phyloP scores from a whole-genome alignment of 1,284 basidiomycete species.

The Ganoderma sp. region DNA sequence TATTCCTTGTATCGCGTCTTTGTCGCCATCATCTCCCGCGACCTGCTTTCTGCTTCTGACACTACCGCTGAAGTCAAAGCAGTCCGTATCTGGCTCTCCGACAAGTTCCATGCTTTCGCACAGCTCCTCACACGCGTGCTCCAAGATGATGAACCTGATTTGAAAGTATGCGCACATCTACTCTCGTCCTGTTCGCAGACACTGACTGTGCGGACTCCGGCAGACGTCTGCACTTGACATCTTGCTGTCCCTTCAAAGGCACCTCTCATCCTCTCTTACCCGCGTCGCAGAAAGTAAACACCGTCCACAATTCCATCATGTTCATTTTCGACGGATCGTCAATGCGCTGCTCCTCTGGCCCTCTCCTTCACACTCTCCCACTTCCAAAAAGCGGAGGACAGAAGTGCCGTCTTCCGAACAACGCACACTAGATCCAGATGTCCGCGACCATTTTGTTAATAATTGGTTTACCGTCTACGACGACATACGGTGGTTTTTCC shows the following conservation, averaged over 20 bases:
- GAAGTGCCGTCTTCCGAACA: slow-evolving; percentile 33
- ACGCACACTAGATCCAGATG: slow-evolving; percentile 58
- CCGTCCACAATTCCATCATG: slow-evolving; percentile 69
- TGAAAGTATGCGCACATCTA: slow-evolving; percentile 55
- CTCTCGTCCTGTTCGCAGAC: no score
- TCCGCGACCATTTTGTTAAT: slow-evolving; percentile 67
- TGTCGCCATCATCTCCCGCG: slow-evolving; percentile 65
- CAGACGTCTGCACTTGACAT: slow-evolving; percentile 81
- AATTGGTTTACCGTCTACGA: slow-evolving; percentile 83
- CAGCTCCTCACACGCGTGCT: slow-evolving; percentile 72
- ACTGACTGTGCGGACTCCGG: slow-evolving; percentile 13
- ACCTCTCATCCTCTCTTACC: slow-evolving; percentile 72
- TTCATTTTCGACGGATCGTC: slow-evolving; percentile 72
- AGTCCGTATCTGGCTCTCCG: slow-evolving; percentile 80
- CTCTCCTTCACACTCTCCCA: slow-evolving; percentile 49
- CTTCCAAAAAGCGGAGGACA: slow-evolving; percentile 32
- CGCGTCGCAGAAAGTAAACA: slow-evolving; percentile 40
- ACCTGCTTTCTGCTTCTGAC: slow-evolving; percentile 52
- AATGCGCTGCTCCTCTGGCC: slow-evolving; percentile 67
- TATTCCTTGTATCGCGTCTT: slow-evolving; percentile 87
- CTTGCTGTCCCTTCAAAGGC: slow-evolving; percentile 80
- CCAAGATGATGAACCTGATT: slow-evolving; percentile 70
- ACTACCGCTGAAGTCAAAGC: slow-evolving; percentile 58
- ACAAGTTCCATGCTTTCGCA: slow-evolving; percentile 69
- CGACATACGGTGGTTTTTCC: slow-evolving; percentile 93